Percentiles rank a stretch among this genome's conserved stretches.
These are phyloP conservation scores for Raphanus hybrid DNA, from an alignment of 441 rosid species.

Conservation along the genomic window DNA sequence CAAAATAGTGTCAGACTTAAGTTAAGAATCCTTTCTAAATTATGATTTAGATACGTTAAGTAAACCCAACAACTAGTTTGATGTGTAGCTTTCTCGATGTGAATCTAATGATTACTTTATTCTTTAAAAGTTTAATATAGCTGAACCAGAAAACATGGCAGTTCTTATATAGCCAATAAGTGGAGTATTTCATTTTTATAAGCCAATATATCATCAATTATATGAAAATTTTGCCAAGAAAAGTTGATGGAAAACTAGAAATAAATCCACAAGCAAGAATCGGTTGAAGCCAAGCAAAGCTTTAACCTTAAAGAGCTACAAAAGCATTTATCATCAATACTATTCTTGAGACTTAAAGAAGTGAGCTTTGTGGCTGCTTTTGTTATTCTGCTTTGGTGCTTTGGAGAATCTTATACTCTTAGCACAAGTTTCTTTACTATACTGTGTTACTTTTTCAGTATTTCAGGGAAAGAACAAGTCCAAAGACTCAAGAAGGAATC, in stretches of 20 bases:
- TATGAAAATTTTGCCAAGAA: too few species aligned
- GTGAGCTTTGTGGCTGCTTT: conserved; percentile 29
- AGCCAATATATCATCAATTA: too few species aligned
- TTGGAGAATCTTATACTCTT: conserved; percentile 31
- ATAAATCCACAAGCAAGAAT: conserved; percentile 4
- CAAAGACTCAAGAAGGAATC: conserved; percentile 7
- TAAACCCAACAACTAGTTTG: conserved; percentile 5
- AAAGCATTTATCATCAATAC: conserved; percentile 13
- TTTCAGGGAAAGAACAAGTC: not conserved
- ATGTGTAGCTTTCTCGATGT: conserved; percentile 30
- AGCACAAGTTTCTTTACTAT: conserved; percentile 27
- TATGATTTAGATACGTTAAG: conserved; percentile 6
- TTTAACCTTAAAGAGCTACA: conserved; percentile 20
- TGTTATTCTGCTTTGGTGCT: conserved; percentile 30
- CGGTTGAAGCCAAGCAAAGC: conserved; percentile 33
- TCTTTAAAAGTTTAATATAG: conserved; percentile 19
- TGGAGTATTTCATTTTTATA: too few species aligned
- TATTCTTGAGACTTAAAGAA: conserved; percentile 19
- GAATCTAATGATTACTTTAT: conserved; percentile 18
- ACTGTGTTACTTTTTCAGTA: conserved; percentile 4
- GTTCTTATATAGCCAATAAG: too few species aligned
- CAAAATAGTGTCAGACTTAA: not conserved
- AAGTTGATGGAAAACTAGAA: too few species aligned
- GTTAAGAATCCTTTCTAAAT: not conserved
- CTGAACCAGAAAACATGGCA: conserved; percentile 22